These are phyloP conservation scores for Dissophora globulifera DNA, from an alignment of 192 early-diverging fungal species.

Conservation along the genomic window DNA sequence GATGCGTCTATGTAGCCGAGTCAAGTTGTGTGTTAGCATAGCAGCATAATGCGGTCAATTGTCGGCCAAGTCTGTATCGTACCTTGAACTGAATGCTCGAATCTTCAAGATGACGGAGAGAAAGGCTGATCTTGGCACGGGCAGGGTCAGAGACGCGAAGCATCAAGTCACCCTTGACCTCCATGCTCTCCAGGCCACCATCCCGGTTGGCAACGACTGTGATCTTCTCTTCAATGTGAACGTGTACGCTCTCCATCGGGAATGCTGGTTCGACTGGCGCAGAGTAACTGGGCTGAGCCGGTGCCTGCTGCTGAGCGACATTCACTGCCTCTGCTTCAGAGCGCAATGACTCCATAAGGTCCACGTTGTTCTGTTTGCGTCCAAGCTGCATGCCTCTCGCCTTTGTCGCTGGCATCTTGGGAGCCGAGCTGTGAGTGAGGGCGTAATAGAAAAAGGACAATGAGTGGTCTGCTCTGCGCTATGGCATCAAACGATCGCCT, in stretches of 20 bases:
- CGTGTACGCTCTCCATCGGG: slow-evolving; percentile 81
- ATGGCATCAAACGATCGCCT: not conserved
- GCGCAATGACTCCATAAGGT: slow-evolving; percentile 84
- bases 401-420: slow-evolving; percentile 56
- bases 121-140: slow-evolving; percentile 70
- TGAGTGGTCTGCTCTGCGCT: no score
- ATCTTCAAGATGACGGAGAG: slow-evolving; percentile 68
- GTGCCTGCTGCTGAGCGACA: slow-evolving; percentile 10
- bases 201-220: slow-evolving; percentile 85
- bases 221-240: slow-evolving; percentile 90
- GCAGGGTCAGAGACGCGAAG: slow-evolving; percentile 80
- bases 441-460: no score
- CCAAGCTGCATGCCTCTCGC: slow-evolving; percentile 96
- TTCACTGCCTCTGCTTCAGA: slow-evolving; percentile 74
- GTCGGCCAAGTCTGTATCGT: not conserved
- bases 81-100: slow-evolving; percentile 86
- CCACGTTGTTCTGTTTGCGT: slow-evolving; percentile 82
- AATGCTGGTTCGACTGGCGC: slow-evolving; percentile 45
- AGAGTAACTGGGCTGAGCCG: slow-evolving; percentile 22
- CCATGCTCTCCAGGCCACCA: slow-evolving; percentile 91
- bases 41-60: no score
- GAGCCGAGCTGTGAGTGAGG: slow-evolving; percentile 43
- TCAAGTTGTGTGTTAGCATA: no score
- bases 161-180: slow-evolving; percentile 92
- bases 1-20: slow-evolving; percentile 91